Base-by-base conservation (phyloP, 768 basidiomycete genomes). In the Boletus coccyginus region DNA sequence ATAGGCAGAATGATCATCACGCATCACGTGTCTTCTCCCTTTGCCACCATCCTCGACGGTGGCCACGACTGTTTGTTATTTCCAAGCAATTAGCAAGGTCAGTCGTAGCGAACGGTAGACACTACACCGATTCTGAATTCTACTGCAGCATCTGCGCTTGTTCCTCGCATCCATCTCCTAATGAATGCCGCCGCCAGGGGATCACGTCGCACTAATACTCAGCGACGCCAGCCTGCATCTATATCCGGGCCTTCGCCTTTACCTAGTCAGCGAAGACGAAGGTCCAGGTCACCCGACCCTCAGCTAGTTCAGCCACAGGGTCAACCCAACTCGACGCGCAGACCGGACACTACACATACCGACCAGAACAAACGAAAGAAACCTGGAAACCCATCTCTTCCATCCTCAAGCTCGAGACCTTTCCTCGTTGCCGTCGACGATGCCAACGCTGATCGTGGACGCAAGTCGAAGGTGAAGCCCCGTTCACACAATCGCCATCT, bases 201-300 rank as follows among this genome's bases (percentile, higher is more conserved):
- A 27, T 56, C 69, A 27, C 68, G 69, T 55, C 70, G 69, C 21
- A 65, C 36, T 24, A 71, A 67, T 35, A 45, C 36, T 48, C 59
- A 67, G 54, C 60, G 69, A 48, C 69, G 71, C 38, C 61, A 59
- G 50, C 61, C 59, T 9, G 41, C 17, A 7, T 11, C 60, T 10
- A 53, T 65, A 45, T 57, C 62, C 21, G 56, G 62, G 8, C 58
- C 70, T n/a, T 45, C 55, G 7, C 35, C 56, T 44, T 31, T 53
- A 43, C 35, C 64, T 9, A 56, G 12, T 46, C 68, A 67, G 19
- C 69, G 70, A 44, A 66, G 72, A 40, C 66, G 64, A 42, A 71
- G 71, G 61, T 74, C 76, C 31, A 66, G 65, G 46, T 76, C 76
- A 9, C 71, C 74, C 3, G 74, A 73, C 40, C 49, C 66, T 32